phyloP scores from a whole-genome alignment of 495 filamentous ascomycete genomes.

The Lichina pygmaea region DNA sequence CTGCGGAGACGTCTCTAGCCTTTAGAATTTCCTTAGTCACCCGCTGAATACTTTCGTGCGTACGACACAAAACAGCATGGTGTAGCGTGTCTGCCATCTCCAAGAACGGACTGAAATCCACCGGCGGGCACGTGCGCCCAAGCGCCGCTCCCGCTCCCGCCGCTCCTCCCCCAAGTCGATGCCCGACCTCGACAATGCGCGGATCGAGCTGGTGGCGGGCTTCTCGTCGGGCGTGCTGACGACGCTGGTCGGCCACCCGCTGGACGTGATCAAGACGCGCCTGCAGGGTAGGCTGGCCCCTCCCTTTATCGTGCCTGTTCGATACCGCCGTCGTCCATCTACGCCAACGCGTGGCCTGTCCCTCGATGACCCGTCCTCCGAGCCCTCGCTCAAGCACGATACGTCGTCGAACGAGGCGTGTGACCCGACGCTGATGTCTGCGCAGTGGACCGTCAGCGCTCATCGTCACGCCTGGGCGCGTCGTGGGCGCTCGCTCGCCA shows the following conservation, averaged over 20 bases:
- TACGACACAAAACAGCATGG: too few species aligned
- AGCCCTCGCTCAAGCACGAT: not conserved
- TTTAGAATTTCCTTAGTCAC: too few species aligned
- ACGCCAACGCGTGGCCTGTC: not conserved
- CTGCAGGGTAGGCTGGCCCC: slow-evolving; percentile 72
- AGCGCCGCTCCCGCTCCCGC: too few species aligned
- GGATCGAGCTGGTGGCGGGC: slow-evolving; percentile 68
- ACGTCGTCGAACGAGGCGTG: not conserved
- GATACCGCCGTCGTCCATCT: not conserved
- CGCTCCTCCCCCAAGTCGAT: too few species aligned
- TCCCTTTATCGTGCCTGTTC: not conserved
- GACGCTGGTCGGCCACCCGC: slow-evolving; percentile 58
- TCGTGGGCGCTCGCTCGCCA: slow-evolving; percentile 26
- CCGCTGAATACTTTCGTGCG: too few species aligned
- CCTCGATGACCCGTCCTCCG: not conserved
- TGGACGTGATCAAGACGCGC: slow-evolving; percentile 89
- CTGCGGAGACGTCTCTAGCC: too few species aligned
- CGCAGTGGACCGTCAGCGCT: slow-evolving; percentile 17
- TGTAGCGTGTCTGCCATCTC: too few species aligned
- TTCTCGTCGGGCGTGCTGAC: slow-evolving; percentile 68
- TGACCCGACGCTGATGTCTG: not conserved
- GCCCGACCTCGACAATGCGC: too few species aligned
- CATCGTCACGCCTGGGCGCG: slow-evolving; percentile 19
- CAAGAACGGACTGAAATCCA: too few species aligned
- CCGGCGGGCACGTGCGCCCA: too few species aligned